Evolutionary conservation across 2,329 filamentous ascomycete genomes (phyloP).

Genomic region (Ilyonectria robusta): DNA sequence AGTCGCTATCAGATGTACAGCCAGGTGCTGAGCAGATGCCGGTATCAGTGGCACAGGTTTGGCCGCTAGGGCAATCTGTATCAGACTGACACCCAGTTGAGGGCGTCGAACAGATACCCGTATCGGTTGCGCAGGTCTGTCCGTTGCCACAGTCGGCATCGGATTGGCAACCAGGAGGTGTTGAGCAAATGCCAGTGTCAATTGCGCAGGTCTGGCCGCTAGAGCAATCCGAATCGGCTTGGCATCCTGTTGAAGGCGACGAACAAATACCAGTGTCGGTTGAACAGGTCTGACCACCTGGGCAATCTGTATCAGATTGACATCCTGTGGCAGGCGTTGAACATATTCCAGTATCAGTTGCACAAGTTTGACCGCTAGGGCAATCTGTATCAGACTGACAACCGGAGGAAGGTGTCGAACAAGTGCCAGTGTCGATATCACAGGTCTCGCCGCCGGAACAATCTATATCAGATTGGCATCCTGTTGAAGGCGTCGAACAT

Average conservation of each 20-base stretch:
- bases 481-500: too few species aligned
- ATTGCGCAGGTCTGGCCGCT: not conserved
- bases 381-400: not conserved
- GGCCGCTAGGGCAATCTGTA: not conserved
- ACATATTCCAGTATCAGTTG: not conserved
- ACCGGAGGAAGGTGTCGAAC: not conserved
- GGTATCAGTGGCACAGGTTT: not conserved
- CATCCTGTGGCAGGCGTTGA: too few species aligned
- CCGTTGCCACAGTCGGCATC: not conserved
- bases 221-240: not conserved
- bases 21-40: not conserved
- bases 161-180: not conserved
- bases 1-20: not conserved
- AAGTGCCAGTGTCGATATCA: not conserved
- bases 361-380: not conserved
- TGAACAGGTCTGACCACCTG: not conserved
- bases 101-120: not conserved
- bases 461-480: too few species aligned
- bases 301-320: not conserved
- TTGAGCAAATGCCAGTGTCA: not conserved
- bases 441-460: not conserved
- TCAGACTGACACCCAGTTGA: not conserved
- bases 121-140: conserved; percentile 9
- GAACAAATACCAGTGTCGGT: not conserved
- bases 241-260: not conserved